A percentile compares a stretch with the other conserved stretches of the same genome.
These are phyloP conservation scores for Mycena polygramma DNA, from an alignment of 768 basidiomycete species.

Conservation along the genomic window DNA sequence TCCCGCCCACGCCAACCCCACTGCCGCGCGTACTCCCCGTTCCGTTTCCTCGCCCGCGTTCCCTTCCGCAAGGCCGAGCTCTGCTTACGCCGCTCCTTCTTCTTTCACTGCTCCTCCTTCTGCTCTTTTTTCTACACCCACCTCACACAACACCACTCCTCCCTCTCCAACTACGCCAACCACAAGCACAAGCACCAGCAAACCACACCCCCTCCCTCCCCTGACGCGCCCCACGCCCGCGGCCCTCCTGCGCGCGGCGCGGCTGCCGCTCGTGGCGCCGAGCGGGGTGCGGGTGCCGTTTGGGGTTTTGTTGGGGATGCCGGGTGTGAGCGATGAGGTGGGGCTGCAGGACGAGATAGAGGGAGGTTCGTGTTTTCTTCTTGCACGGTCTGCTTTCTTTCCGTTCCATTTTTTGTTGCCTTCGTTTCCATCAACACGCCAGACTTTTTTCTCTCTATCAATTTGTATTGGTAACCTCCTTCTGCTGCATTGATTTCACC, in stretches of 20 bases:
- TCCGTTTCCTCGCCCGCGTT: no score
- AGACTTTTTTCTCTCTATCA: no score
- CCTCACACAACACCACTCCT: not conserved
- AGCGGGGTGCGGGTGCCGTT: slow-evolving; percentile 77
- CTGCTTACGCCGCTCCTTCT: no score
- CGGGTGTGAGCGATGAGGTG: not conserved
- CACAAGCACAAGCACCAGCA: not conserved
- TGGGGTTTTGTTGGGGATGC: slow-evolving; percentile 68
- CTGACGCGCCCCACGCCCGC: slow-evolving; percentile 50
- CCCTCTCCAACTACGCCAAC: not conserved
- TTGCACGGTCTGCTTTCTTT: no score
- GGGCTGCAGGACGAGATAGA: not conserved
- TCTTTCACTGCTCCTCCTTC: no score
- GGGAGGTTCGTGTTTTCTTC: not conserved
- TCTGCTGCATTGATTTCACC: no score
- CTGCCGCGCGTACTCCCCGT: no score
- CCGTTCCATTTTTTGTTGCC: no score
- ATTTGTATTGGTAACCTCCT: no score
- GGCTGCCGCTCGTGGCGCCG: slow-evolving; percentile 74
- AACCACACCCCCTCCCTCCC: slow-evolving; percentile 16
- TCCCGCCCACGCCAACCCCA: no score
- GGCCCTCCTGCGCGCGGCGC: slow-evolving; percentile 72
- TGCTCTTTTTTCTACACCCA: not conserved
- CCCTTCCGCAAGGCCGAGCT: no score
- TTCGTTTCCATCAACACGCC: no score